Conservation (phyloP, 768 basidiomycete genomes). For the Coprinellus micaceus region DNA sequence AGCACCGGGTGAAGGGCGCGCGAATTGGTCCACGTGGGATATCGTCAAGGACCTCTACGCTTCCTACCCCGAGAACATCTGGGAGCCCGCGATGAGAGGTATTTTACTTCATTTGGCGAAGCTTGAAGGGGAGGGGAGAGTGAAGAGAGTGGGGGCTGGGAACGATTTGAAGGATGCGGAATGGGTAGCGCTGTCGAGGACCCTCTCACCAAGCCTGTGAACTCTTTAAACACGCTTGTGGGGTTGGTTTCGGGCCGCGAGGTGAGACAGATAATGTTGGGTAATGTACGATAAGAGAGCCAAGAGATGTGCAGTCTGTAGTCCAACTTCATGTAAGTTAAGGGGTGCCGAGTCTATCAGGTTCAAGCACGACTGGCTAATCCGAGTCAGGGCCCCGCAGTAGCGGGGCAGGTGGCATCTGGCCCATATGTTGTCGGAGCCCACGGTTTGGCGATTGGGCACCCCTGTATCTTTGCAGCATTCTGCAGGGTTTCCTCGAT, state of each 20-base stretch:
- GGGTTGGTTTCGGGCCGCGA: too few relatives aligned
- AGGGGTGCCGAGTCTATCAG: too few relatives aligned
- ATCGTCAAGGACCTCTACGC: constrained; percentile 68
- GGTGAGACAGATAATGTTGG: too few relatives aligned
- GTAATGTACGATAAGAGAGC: too few relatives aligned
- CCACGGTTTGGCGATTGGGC: constrained; percentile 30
- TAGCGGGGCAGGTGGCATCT: too few relatives aligned
- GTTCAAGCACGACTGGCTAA: too few relatives aligned
- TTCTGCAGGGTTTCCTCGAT: constrained; percentile 39
- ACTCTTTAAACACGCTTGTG: not conserved
- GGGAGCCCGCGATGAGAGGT: constrained; percentile 67
- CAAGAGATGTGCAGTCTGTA: too few relatives aligned
- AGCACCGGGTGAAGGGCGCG: constrained; percentile 18
- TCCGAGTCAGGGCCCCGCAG: not conserved
- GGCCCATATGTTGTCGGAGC: too few relatives aligned
- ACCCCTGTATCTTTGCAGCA: constrained; percentile 40
- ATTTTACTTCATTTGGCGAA: constrained; percentile 73
- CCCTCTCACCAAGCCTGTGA: constrained; percentile 18
- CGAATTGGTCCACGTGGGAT: constrained; percentile 58
- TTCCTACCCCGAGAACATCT: constrained; percentile 64
- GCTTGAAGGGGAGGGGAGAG: constrained; percentile 59
- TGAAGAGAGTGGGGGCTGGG: constrained; percentile 45
- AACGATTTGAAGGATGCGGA: constrained; percentile 41
- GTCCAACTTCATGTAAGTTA: too few relatives aligned
- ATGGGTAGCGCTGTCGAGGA: constrained; percentile 38